These are phyloP conservation scores for Fistulifera pelliculosa DNA, from an alignment of 108 stramenopile species.

Conservation along the genomic window DNA sequence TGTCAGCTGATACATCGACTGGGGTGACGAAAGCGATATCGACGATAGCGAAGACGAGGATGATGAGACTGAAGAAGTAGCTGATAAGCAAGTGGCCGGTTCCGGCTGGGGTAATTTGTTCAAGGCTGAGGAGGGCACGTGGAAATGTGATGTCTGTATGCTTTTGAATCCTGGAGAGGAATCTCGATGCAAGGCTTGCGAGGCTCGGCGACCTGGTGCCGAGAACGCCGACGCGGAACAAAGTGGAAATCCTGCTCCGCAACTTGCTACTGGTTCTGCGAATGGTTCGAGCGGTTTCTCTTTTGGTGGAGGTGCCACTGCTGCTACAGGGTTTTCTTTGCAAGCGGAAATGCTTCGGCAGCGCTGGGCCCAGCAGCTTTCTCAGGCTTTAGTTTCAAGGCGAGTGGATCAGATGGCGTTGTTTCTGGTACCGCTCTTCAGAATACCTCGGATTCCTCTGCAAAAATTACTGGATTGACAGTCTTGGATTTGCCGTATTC, in stretches of 20 bases:
- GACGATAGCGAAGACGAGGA: slow-evolving; percentile 20
- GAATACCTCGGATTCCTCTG: no score
- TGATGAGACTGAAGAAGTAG: slow-evolving; percentile 13
- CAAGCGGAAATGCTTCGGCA: slow-evolving; percentile 5
- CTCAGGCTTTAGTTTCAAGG: not conserved
- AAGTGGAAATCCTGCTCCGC: slow-evolving; percentile 13
- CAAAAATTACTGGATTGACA: not conserved
- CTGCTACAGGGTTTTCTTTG: slow-evolving; percentile 35
- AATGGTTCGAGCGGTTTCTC: slow-evolving; percentile 51
- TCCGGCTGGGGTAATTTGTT: slow-evolving; percentile 16
- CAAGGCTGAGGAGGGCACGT: slow-evolving; percentile 52
- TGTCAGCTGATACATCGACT: slow-evolving; percentile 77
- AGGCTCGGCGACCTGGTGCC: slow-evolving; percentile 61
- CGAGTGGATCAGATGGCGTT: not conserved
- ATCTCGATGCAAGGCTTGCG: slow-evolving; percentile 66
- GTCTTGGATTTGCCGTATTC: not conserved
- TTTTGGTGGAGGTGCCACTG: slow-evolving; percentile 53
- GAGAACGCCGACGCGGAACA: not conserved
- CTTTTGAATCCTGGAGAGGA: slow-evolving; percentile 44
- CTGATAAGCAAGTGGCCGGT: not conserved
- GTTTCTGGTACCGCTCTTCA: slow-evolving; percentile 1
- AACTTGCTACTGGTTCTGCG: not conserved
- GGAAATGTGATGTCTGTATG: slow-evolving; percentile 83
- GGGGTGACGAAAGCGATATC: slow-evolving; percentile 67
- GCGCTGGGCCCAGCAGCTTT: slow-evolving; percentile 18